Evolutionary conservation across 345 rosid genomes (phyloP).

Genomic region (Lepidium aucheri): DNA sequence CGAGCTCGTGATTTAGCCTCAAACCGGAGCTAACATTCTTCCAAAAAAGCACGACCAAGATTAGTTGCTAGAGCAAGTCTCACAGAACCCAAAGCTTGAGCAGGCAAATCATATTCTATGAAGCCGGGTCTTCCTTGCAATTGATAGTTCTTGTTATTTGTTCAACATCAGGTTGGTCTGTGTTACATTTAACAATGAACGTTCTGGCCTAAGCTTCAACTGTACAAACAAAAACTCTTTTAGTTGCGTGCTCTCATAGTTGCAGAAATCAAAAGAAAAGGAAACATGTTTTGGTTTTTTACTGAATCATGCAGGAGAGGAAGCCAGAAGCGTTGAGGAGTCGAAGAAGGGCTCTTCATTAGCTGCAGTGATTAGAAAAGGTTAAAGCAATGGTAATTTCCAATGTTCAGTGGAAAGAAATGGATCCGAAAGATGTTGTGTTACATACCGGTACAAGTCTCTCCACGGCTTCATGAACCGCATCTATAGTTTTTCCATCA

Average conservation of each 20-base stretch:
- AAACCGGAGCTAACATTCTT: conserved; percentile 32
- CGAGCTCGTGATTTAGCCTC: background rate
- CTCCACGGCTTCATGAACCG: conserved; percentile 63
- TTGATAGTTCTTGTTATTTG: conserved; percentile 61
- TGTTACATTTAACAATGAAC: too few species aligned
- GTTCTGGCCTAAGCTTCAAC: too few species aligned
- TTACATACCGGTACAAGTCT: conserved; percentile 64
- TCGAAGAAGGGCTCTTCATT: conserved; percentile 41
- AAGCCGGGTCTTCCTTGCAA: conserved; percentile 67
- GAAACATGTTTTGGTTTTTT: too few species aligned
- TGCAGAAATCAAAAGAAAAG: too few species aligned
- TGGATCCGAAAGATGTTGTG: background rate
- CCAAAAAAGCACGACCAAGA: conserved; percentile 75
- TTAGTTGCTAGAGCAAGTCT: conserved; percentile 77
- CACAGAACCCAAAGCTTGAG: conserved; percentile 55
- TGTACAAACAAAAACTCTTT: background rate
- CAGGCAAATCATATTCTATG: conserved; percentile 49
- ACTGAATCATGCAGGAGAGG: too few species aligned
- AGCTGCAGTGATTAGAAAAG: conserved; percentile 51
- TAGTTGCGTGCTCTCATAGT: background rate
- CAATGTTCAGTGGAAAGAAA: background rate
- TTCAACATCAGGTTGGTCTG: conserved; percentile 65
- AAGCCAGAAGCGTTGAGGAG: too few species aligned
- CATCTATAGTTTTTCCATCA: conserved; percentile 49
- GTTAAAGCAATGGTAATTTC: background rate